A percentile compares a stretch with the other conserved stretches of the same genome.
These are phyloP conservation scores for Oryza meridionalis DNA, from an alignment of 176 grass and related monocot species.

Conservation along the genomic window DNA sequence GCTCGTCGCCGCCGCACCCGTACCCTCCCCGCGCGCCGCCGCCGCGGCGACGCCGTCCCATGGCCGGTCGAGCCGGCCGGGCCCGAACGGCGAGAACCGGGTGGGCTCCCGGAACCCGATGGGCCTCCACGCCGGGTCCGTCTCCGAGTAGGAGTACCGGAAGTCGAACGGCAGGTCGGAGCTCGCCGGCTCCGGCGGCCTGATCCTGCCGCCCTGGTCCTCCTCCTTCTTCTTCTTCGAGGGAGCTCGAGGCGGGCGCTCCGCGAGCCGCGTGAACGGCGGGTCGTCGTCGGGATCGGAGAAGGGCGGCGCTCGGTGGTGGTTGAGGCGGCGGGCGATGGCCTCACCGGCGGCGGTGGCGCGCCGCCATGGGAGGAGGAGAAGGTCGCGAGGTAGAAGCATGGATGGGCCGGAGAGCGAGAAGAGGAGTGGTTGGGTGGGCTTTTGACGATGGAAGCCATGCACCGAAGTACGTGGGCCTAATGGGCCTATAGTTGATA, in stretches of 20 bases:
- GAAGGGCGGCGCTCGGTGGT: constrained; percentile 22
- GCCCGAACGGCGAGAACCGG: constrained; percentile 80
- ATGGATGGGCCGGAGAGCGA: too few species aligned
- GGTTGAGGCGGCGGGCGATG: constrained; percentile 25
- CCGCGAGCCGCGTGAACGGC: constrained; percentile 35
- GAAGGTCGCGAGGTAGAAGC: constrained; percentile 25
- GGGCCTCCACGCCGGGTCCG: constrained; percentile 53
- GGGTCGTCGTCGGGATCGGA: constrained; percentile 44
- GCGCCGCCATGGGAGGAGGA: constrained; percentile 39
- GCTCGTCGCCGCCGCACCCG: neutral
- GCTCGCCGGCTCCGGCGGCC: constrained; percentile 41
- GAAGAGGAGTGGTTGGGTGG: neutral
- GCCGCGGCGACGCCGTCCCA: constrained; percentile 55
- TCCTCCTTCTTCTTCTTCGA: constrained; percentile 5
- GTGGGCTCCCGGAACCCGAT: constrained; percentile 80
- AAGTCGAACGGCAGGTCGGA: constrained; percentile 74
- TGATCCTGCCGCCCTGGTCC: constrained; percentile 26
- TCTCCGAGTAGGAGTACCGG: constrained; percentile 67
- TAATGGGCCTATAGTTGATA: neutral
- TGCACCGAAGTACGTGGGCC: neutral
- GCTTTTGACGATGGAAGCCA: neutral
- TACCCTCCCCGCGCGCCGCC: constrained; percentile 19
- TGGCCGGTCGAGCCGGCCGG: constrained; percentile 57
- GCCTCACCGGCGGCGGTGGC: neutral
- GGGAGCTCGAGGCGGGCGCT: neutral